Evolutionary conservation across 2,329 filamentous ascomycete species (phyloP), one percentile per base, ranked within the genome.

Genomic region (Clonostachys chloroleuca): DNA sequence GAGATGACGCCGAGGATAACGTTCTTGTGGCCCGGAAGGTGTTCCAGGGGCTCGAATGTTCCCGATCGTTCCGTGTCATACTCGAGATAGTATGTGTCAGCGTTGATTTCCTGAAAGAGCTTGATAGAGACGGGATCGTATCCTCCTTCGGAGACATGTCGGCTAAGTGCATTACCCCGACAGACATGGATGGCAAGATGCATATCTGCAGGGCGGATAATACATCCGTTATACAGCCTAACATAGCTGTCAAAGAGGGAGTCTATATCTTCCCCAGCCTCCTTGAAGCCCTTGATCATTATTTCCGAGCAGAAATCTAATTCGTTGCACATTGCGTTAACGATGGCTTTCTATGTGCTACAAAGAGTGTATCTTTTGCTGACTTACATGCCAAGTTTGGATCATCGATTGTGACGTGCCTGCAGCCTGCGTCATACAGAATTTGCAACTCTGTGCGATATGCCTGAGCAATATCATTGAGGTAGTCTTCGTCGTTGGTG

Each of bases 161-260:
- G 77, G 50, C 78, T 76, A 50, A 82, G 78, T 61, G 84, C 84
- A 67, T 85, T 85, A 47, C 75, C 76, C 13, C 75, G 75, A 73
- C 87, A 90, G 44, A 90, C 70, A 61, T 90, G 87, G 18, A 90
- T 81, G 44, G 87, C 87, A 8, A 87, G 74, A 63, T 89, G 85
- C 71, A 90, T 78, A 59, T 89, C 85, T 2, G 70, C 62, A 0
- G 86, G 84, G 2, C 80, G 68, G 54, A 77, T 75, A 61, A 88
- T 74, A 59, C 75, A 81, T 63, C 86, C 81, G 63, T 89, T 90
- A 73, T 89, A 89, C 54, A 87, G 79, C 51, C 76, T 72, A 61
- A 91, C 84, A 66, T 90, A 91, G 30, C 82, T 78, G 56, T 87
- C 83, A 30, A 90, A 77, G 47, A 88, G 80, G 52, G 83, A 80